Evolutionary conservation across 2,329 filamentous ascomycete genomes (phyloP), one percentile per base, ranked within the genome.

Genomic region (Tothia fuscella): DNA sequence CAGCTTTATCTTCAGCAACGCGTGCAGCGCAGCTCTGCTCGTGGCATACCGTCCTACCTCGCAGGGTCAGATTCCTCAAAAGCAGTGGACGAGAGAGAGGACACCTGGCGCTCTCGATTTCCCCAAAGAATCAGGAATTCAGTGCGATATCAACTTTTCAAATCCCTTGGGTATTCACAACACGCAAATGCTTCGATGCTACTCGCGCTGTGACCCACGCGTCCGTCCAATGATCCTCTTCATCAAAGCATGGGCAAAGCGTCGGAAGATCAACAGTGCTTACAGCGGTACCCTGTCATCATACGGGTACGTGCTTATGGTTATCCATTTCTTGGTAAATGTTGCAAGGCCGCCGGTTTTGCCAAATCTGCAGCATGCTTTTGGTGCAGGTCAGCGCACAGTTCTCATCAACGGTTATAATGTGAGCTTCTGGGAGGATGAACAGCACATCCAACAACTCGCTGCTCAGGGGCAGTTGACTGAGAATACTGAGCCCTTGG

Each of bases 271-370:
- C 62, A 94, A 94, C 60, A 84, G 80, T 31, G 78, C 84, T 2
- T 93, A 93, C 55, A 79, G 80, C 28, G 87, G 88, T 31, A 93
- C 86, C 0, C 66, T 95, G 14, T 88, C 82, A 40, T 89, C 83
- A 49, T 94, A 94, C 53, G 87, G 88, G 38, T 95, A 89, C 59
- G 85, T 91, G 4, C 65, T 94, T 29, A 93, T 95, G 87, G 78
- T 93, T 4, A 66, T 94, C 13, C 88, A 95, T 60, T 94, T 89
- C 54, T 72, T 94, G 21, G 77, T 91, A 53, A 93, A 94, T 51
- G 60, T 94, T 40, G 82, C 74, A 1, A 68, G 76, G 36, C 87
- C 88, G 0, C 85, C 86, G 41, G 82, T 95, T 14, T 78, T 85
- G 44, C 85, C 83, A 0, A 94, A 95, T 53, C 69, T 95, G 2